Evolutionary conservation across 768 basidiomycete species (phyloP).

Genomic region (Kwoniella sp.): DNA sequence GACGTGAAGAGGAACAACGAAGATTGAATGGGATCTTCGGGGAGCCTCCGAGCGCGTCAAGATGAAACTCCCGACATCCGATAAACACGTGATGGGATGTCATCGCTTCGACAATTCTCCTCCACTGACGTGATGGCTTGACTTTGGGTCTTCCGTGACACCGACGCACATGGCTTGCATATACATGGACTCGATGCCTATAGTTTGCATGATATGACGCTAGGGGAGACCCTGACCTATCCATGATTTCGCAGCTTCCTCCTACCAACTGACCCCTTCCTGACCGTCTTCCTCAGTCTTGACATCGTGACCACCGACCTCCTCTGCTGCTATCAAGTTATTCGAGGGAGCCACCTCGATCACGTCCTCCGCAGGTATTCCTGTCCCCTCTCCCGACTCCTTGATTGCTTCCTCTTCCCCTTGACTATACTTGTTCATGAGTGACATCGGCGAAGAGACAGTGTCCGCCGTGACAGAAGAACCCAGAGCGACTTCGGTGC

Average conservation of each 20-base stretch:
- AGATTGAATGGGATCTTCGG: too few species aligned
- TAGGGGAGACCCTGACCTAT: too few species aligned
- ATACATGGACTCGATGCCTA: too few species aligned
- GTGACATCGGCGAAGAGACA: slow-evolving; percentile 7
- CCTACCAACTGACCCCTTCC: slow-evolving; percentile 15
- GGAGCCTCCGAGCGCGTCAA: too few species aligned
- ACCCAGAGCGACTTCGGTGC: not conserved
- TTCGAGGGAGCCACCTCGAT: not conserved
- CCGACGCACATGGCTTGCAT: too few species aligned
- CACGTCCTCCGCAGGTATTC: not conserved
- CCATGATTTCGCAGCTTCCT: too few species aligned
- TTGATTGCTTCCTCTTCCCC: not conserved
- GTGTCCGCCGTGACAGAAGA: slow-evolving; percentile 1
- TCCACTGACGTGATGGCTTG: too few species aligned
- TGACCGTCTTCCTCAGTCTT: slow-evolving; percentile 9
- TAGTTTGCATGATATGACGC: too few species aligned
- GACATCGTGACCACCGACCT: not conserved
- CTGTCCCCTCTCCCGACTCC: not conserved
- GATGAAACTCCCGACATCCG: too few species aligned
- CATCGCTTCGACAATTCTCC: too few species aligned
- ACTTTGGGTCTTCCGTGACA: too few species aligned
- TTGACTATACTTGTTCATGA: not conserved
- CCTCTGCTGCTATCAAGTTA: not conserved
- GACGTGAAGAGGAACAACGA: too few species aligned
- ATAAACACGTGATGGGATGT: not conserved